Conservation (phyloP, 1,284 basidiomycete genomes). For the Ganoderma sinense region DNA sequence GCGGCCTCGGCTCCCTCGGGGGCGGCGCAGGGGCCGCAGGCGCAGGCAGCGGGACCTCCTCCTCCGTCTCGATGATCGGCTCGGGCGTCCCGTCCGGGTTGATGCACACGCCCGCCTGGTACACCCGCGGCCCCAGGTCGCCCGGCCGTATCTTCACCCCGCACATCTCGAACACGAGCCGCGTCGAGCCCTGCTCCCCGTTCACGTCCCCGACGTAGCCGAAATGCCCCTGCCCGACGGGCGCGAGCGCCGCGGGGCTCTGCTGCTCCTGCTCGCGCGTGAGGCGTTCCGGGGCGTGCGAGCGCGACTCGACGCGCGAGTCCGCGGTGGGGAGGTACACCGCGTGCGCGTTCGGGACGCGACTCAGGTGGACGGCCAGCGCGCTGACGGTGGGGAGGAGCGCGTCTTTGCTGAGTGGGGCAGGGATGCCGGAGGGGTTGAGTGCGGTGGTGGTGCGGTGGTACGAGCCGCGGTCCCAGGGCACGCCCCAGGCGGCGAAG, state of each 20-base stretch:
- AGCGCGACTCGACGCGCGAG: slow-evolving; percentile 26
- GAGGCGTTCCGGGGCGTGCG: slow-evolving; percentile 13
- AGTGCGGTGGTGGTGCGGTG: slow-evolving; percentile 29
- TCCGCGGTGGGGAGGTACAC: slow-evolving; percentile 28
- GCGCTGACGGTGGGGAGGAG: slow-evolving; percentile 27
- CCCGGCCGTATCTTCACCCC: slow-evolving; percentile 27
- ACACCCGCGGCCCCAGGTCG: slow-evolving; percentile 22
- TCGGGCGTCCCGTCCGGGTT: neutral
- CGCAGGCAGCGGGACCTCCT: neutral
- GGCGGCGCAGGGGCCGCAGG: neutral
- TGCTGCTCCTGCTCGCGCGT: slow-evolving; percentile 16
- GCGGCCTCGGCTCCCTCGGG: neutral
- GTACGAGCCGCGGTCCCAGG: slow-evolving; percentile 27
- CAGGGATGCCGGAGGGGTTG: slow-evolving; percentile 28
- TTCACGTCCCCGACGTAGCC: slow-evolving; percentile 34
- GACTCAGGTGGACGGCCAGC: slow-evolving; percentile 27
- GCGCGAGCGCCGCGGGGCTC: slow-evolving; percentile 28
- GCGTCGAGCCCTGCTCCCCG: slow-evolving; percentile 28
- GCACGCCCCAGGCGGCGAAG: slow-evolving; percentile 23
- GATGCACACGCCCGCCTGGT: neutral
- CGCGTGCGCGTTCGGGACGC: slow-evolving; percentile 17
- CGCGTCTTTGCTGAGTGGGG: slow-evolving; percentile 17
- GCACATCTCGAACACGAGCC: slow-evolving; percentile 33
- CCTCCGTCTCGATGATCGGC: neutral
- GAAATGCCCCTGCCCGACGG: slow-evolving; percentile 28